These are phyloP conservation scores for Yamadazyma aaseri DNA, from an alignment of 1,139 yeast species.

Conservation along the genomic window DNA sequence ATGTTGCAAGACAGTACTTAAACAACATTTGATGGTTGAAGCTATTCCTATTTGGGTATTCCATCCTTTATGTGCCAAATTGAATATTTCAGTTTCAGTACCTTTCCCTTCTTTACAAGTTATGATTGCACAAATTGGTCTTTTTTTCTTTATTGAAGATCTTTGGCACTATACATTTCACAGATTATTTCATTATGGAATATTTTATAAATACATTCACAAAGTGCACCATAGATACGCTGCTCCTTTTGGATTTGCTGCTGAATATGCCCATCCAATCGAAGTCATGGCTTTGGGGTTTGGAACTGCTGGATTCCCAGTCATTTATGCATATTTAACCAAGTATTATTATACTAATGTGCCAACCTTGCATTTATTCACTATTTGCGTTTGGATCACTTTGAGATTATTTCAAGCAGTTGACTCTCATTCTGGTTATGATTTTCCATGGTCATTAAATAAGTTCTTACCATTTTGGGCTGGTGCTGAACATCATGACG, in stretches of 20 bases:
- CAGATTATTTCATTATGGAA: conserved; percentile 80
- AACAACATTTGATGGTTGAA: conserved; percentile 86
- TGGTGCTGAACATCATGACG: conserved; percentile 51
- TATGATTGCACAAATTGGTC: conserved; percentile 61
- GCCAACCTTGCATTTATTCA: conserved; percentile 76
- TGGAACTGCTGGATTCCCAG: conserved; percentile 94
- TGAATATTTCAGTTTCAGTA: conserved; percentile 73
- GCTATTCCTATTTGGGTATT: conserved; percentile 95
- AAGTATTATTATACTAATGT: conserved; percentile 43
- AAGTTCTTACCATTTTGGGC: conserved; percentile 50
- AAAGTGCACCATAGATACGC: conserved; percentile 96
- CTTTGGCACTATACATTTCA: conserved; percentile 97
- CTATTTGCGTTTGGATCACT: conserved; percentile 85
- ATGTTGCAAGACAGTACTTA: conserved; percentile 78
- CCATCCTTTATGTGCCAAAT: conserved; percentile 79
- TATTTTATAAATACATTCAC: conserved; percentile 86
- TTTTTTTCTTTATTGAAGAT: conserved; percentile 85
- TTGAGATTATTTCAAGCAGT: conserved; percentile 59
- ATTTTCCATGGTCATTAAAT: conserved; percentile 50
- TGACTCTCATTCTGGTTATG: conserved; percentile 50
- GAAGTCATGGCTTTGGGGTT: conserved; percentile 89
- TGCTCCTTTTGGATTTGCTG: conserved; percentile 94
- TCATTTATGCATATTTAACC: conserved; percentile 49
- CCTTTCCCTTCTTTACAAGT: conserved; percentile 73
- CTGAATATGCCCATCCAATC: conserved; percentile 94